Conservation (phyloP, 2,329 filamentous ascomycete genomes). For the Myrmaecium sp. region DNA sequence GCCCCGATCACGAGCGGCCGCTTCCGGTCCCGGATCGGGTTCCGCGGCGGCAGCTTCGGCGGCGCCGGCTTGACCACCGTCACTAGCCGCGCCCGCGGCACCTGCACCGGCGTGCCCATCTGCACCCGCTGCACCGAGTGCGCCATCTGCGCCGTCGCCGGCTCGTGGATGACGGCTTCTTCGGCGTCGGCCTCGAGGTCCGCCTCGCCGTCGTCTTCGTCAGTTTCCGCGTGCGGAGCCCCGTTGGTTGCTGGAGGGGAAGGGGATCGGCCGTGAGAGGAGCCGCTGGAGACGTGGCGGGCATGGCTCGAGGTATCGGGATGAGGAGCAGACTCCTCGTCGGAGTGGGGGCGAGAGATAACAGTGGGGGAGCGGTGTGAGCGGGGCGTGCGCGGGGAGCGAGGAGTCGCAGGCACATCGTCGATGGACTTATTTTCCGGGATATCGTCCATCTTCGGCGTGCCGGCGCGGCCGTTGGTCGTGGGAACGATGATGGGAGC, state of each 20-base stretch:
- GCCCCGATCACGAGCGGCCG: conserved; percentile 18
- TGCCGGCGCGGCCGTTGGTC: neutral
- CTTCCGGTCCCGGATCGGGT: conserved; percentile 38
- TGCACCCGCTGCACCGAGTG: conserved; percentile 50
- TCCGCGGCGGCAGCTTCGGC: conserved; percentile 62
- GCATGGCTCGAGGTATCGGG: no score
- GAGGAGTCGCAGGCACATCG: no score
- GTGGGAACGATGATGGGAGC: conserved; percentile 6
- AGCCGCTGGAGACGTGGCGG: conserved; percentile 1
- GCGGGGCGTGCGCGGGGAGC: no score
- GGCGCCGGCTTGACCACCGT: conserved; percentile 68
- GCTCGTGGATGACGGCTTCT: conserved; percentile 38
- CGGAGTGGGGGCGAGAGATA: no score
- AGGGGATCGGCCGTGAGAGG: conserved; percentile 1
- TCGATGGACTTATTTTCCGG: conserved; percentile 1
- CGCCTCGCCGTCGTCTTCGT: conserved; percentile 32
- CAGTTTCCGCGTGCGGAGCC: conserved; percentile 30
- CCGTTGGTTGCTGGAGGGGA: no score
- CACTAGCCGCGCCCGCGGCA: conserved; percentile 64
- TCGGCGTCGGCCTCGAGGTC: conserved; percentile 31
- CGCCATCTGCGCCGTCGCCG: conserved; percentile 52
- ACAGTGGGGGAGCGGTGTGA: no score
- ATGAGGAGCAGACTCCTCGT: no score
- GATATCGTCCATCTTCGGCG: neutral
- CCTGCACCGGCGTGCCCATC: conserved; percentile 45